A percentile compares a stretch with the other conserved stretches of the same genome.
phyloP scores from a whole-genome alignment of 2,329 filamentous ascomycete species.

The Curvularia hawaiiensis region DNA sequence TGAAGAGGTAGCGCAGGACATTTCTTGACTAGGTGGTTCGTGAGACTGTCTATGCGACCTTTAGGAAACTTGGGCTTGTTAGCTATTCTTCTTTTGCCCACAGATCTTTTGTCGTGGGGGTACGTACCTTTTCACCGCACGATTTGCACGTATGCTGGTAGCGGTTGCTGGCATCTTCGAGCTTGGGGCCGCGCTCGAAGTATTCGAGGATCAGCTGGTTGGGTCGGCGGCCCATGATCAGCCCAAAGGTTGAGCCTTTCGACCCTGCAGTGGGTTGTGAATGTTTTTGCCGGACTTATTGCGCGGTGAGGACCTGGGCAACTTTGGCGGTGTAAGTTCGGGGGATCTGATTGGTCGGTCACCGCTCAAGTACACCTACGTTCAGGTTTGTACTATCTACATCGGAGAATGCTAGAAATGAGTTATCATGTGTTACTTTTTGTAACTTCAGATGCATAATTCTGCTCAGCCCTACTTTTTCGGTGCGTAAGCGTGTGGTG shows the following conservation, averaged over 20 bases:
- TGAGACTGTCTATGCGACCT: conserved; percentile 82
- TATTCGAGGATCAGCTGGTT: conserved; percentile 86
- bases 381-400: background rate
- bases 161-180: conserved; percentile 87
- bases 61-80: conserved; percentile 69
- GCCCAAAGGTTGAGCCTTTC: conserved; percentile 10
- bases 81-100: conserved; percentile 22
- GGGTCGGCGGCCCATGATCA: conserved; percentile 77
- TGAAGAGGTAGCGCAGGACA: conserved; percentile 78
- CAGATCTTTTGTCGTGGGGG: conserved; percentile 21
- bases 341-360: background rate
- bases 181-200: conserved; percentile 84
- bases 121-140: conserved; percentile 72
- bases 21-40: conserved; percentile 81
- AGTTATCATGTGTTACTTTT: background rate
- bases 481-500: background rate
- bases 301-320: conserved; percentile 14
- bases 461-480: background rate
- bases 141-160: conserved; percentile 90
- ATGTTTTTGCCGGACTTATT: conserved; percentile 18
- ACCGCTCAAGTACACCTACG: background rate
- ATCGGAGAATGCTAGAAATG: background rate
- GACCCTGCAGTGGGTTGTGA: conserved; percentile 12
- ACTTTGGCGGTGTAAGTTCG: conserved; percentile 6
- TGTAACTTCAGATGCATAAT: background rate